Evolutionary conservation across 805 yeast genomes (phyloP), one percentile per base, ranked within the genome.

Genomic region (Metschnikowia bowlesiae): DNA sequence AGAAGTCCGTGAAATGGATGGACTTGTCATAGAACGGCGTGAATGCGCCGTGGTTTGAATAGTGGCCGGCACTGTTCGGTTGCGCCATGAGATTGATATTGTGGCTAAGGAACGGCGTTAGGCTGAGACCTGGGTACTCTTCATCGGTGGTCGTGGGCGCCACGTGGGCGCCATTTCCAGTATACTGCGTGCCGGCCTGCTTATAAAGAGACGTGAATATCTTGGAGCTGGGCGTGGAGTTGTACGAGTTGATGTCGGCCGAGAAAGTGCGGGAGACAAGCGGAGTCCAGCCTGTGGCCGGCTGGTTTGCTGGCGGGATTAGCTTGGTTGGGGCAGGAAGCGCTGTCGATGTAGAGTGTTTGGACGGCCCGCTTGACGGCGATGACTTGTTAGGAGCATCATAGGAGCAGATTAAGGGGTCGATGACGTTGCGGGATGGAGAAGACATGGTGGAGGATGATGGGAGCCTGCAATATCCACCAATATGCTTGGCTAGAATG

Each of bases 11-110:
- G 39, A 73, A 57, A 50, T 69, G 76, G 50, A 71, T 60, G 3
- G 74, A 64, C 55, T 69, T 71, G 49, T 73, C 76, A 53, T 70
- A 73, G 52, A 67, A 70, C 3, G 78, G 78, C n/a, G 78, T 73
- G 50, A 71, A 63, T 44, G 39, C 49, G 14, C 55, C 50, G 44
- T 62, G 65, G 41, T 58, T 62, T 41, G 67, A 53, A 29, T 49
- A 41, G 49, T 51, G 46, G 37, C 53, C 51, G 39, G 55, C 57
- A 49, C 59, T 61, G 45, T 56, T 52, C 48, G 61, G 59, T 48
- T 60, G 51, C 47, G 59, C 61, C 44, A 62, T 49, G 39, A 66
- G 55, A 46, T 66, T 67, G 49, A 62, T 48, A 47, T 58, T 63
- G 49, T 72, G 75, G 42, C 71, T 68, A 44, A 71, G 60, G 46